Conservation (phyloP, 78 protist species). For the Reticulomyxa filosa region DNA sequence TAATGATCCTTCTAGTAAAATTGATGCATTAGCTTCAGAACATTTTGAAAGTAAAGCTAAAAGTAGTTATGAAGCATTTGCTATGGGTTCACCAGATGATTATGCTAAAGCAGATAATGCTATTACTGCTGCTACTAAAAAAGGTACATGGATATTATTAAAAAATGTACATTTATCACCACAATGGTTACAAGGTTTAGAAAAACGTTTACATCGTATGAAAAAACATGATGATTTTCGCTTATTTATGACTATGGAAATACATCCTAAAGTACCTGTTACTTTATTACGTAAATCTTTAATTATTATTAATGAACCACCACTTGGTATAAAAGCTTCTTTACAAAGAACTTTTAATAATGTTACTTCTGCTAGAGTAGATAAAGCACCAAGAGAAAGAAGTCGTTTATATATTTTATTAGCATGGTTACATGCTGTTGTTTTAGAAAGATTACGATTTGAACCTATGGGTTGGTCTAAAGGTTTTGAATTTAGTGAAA, state of each 20-base stretch:
- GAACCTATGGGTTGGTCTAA: conserved; percentile 86
- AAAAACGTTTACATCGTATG: conserved; percentile 58
- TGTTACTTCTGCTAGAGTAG: no score
- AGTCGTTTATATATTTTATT: conserved; percentile 66
- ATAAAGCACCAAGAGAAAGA: conserved; percentile 41
- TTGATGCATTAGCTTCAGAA: conserved; percentile 31
- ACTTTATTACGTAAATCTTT: conserved; percentile 52
- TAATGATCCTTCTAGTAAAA: conserved; percentile 53
- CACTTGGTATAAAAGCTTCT: conserved; percentile 70
- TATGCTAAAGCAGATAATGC: conserved; percentile 58
- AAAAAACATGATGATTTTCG: conserved; percentile 1
- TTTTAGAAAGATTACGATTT: conserved; percentile 71
- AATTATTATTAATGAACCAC: conserved; percentile 72
- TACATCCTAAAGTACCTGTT: conserved; percentile 60
- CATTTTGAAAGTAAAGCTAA: neutral
- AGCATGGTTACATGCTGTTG: conserved; percentile 79
- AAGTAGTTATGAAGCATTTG: conserved; percentile 18
- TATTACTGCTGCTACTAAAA: conserved; percentile 40
- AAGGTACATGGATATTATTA: conserved; percentile 79
- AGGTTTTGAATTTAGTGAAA: conserved; percentile 68
- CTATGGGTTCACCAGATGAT: conserved; percentile 91
- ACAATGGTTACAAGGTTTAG: conserved; percentile 60
- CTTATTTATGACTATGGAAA: conserved; percentile 77
- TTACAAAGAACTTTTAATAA: no score
- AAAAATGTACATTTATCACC: conserved; percentile 92